Evolutionary conservation across 23 red algal genomes (phyloP), one percentile per base, ranked within the genome.

Genomic region (Gracilaria gracilis): DNA sequence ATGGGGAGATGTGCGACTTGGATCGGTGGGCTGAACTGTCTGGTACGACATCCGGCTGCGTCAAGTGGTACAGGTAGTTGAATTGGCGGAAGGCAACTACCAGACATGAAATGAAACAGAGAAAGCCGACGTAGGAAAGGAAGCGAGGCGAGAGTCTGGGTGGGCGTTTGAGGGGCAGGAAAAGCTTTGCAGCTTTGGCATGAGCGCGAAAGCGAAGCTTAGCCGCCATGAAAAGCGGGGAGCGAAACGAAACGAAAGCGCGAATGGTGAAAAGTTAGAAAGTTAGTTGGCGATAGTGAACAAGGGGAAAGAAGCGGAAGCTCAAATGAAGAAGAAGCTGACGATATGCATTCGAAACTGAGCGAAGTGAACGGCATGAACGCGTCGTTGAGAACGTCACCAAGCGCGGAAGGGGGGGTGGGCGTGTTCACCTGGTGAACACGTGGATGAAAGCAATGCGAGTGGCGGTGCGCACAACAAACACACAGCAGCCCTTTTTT

Each of bases 71-170:
- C 21, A 48, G 14, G 20, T 29, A 77, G 20, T 77, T 49, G n/a
- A 77, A 77, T 23, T 77, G 72, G 27, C 72, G 72, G 34, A 49
- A 77, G 5, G 72, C 72, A 25, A 77, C 72, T 25, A 25, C 23
- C 38, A 77, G 8, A 77, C 40, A 49, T 37, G 72, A 77, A 20
- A 77, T 17, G 23, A 77, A 31, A 20, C 72, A 77, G 20, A 77
- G 9, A 13, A 50, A 2, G 27, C 34, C 72, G 20, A 77, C 46
- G 21, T 31, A 51, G 9, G 40, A 49, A 31, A 77, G 72, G 21
- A 77, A 3, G 72, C 40, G 38, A 4, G 39, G 27, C 28, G 72
- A 77, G 21, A 77, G 46, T 6, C 46, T 34, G 39, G 72, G 72
- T 9, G 38, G 27, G 42, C 72, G 72, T 28, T 77, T 77, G 72